A percentile compares a stretch with the other conserved stretches of the same genome.
Conservation (phyloP, 495 filamentous ascomycete genomes). For the Aspergillus haitiensis region DNA sequence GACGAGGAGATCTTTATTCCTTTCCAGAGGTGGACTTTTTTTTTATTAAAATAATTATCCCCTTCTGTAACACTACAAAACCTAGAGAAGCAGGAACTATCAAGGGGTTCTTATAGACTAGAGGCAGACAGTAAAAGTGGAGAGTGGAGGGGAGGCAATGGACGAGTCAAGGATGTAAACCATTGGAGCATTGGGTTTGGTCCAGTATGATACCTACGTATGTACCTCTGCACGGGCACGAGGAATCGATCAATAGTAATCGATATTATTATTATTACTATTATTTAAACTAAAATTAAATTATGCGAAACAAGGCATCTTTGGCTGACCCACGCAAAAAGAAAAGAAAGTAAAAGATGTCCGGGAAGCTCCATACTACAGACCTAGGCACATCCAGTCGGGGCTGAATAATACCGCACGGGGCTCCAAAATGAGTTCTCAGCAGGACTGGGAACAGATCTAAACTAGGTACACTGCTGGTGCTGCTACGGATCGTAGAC, state of each 20-base stretch:
- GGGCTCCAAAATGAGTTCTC: neutral
- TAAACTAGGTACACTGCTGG: conserved; percentile 8
- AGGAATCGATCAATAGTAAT: too few species aligned
- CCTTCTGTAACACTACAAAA: neutral
- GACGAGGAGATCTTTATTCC: too few species aligned
- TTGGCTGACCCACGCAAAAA: neutral
- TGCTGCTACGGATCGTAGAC: conserved; percentile 18
- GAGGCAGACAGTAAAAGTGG: neutral
- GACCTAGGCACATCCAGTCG: neutral
- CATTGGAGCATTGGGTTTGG: neutral
- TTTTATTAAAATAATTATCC: neutral
- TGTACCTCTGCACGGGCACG: too few species aligned
- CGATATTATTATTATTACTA: too few species aligned
- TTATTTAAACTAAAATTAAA: neutral
- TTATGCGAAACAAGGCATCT: neutral
- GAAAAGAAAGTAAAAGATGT: neutral
- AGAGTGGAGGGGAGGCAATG: neutral
- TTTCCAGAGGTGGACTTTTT: too few species aligned
- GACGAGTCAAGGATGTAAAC: neutral
- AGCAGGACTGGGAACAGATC: neutral
- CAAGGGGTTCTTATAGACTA: neutral
- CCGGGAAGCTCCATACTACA: neutral
- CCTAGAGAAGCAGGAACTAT: neutral
- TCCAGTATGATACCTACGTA: neutral
- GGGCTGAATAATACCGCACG: neutral